Conservation (phyloP, 345 rosid species). For the Hirschfeldia incana region DNA sequence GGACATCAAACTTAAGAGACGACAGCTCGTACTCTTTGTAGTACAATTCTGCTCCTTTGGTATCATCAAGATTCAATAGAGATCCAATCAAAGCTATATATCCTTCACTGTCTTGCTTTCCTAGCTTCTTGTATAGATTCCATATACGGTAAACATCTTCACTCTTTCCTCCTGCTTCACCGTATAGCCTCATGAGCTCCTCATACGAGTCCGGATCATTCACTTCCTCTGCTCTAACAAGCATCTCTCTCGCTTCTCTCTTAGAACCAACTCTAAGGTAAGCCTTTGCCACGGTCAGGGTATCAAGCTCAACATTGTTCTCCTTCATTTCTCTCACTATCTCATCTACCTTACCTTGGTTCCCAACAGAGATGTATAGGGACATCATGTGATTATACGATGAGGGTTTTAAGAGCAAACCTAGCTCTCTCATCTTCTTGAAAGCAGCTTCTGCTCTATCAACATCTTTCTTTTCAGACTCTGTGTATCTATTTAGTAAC, state of each 20-base stretch:
- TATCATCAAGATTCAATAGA: background rate
- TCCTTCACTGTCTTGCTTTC: background rate
- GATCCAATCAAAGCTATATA: background rate
- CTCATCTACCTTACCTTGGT: background rate
- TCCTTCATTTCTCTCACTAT: constrained; percentile 11
- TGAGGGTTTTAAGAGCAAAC: background rate
- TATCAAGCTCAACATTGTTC: background rate
- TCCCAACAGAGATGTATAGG: background rate
- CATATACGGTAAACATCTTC: background rate
- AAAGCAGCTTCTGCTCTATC: background rate
- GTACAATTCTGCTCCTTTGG: background rate
- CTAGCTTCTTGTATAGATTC: background rate
- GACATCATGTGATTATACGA: background rate
- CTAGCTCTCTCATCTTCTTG: background rate
- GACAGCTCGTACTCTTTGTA: background rate
- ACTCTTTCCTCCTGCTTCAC: background rate
- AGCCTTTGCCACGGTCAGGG: constrained; percentile 20
- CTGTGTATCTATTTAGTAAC: background rate
- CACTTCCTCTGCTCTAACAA: background rate
- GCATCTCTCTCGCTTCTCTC: constrained; percentile 1
- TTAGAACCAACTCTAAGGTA: background rate
- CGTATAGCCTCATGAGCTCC: background rate
- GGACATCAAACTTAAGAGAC: background rate
- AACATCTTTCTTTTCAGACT: background rate
- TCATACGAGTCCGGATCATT: background rate